These are phyloP conservation scores for Leccinum boreale DNA, from an alignment of 768 basidiomycete species.

Conservation along the genomic window DNA sequence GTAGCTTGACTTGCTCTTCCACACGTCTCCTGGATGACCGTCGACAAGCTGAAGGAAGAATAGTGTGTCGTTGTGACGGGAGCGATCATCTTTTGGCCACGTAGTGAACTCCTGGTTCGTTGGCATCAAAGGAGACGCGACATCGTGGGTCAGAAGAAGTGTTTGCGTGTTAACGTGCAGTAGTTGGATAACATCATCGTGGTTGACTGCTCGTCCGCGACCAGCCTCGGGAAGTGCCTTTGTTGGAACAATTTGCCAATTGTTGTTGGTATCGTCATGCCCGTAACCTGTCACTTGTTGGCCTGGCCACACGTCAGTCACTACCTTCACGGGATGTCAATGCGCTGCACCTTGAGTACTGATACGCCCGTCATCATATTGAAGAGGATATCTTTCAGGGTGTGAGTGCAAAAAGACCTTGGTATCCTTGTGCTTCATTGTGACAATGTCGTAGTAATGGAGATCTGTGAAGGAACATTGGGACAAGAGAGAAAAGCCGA, in stretches of 20 bases:
- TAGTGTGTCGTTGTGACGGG: slow-evolving; percentile 82
- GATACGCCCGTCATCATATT: slow-evolving; percentile 93
- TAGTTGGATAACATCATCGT: slow-evolving; percentile 85
- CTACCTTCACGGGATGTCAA: neutral
- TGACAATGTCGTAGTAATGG: slow-evolving; percentile 86
- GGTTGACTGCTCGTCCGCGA: slow-evolving; percentile 86
- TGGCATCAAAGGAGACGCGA: slow-evolving; percentile 93
- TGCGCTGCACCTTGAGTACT: slow-evolving; percentile 72
- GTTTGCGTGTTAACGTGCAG: slow-evolving; percentile 84
- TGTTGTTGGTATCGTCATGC: slow-evolving; percentile 91
- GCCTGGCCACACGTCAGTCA: slow-evolving; percentile 41
- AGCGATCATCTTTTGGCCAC: slow-evolving; percentile 73
- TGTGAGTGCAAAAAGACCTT: slow-evolving; percentile 96
- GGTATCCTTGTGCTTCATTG: slow-evolving; percentile 87
- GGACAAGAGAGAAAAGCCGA: neutral
- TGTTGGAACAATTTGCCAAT: slow-evolving; percentile 94
- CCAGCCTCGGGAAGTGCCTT: slow-evolving; percentile 93
- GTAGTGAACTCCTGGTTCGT: slow-evolving; percentile 99
- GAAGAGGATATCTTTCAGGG: slow-evolving; percentile 82
- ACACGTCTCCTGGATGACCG: slow-evolving; percentile 72
- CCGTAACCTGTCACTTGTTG: slow-evolving; percentile 97
- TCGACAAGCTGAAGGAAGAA: slow-evolving; percentile 77
- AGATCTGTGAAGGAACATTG: slow-evolving; percentile 59
- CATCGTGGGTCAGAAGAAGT: slow-evolving; percentile 90
- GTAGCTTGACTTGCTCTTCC: slow-evolving; percentile 92